These are phyloP conservation scores for Sugiyamaella smithiae DNA, from an alignment of 805 yeast species.

Conservation along the genomic window DNA sequence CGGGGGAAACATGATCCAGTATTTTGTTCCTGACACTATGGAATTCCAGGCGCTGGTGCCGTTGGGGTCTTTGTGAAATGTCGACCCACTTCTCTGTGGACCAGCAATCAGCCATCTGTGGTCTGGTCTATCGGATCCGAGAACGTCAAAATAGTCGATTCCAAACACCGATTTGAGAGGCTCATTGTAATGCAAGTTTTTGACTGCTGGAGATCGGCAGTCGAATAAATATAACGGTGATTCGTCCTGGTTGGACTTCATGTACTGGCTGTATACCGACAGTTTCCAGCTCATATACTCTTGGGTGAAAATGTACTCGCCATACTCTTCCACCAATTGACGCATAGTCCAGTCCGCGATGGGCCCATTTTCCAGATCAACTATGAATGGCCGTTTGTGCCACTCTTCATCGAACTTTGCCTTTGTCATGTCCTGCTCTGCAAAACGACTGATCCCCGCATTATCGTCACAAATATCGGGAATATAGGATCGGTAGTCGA, in stretches of 20 bases:
- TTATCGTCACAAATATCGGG: conserved; percentile 31
- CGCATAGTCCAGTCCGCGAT: conserved; percentile 70
- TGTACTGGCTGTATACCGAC: conserved; percentile 57
- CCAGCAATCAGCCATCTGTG: conserved; percentile 92
- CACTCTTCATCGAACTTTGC: conserved; percentile 47
- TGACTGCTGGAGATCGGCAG: conserved; percentile 69
- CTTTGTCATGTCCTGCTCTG: conserved; percentile 42
- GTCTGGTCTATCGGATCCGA: conserved; percentile 64
- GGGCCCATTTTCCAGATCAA: conserved; percentile 35
- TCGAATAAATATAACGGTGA: conserved; percentile 85
- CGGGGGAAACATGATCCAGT: conserved; percentile 91
- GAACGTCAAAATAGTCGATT: conserved; percentile 59
- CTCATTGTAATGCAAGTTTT: conserved; percentile 46
- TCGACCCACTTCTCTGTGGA: conserved; percentile 76
- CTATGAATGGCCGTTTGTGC: conserved; percentile 63
- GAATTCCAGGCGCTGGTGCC: conserved; percentile 91
- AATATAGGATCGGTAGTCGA: conserved; percentile 55
- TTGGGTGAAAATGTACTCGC: conserved; percentile 65
- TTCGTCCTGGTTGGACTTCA: conserved; percentile 65
- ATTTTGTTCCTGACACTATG: conserved; percentile 65
- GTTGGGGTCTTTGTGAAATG: conserved; percentile 92
- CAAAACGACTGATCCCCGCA: conserved; percentile 53
- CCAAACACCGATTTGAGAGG: conserved; percentile 51
- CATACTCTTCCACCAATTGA: conserved; percentile 50
- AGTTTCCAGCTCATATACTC: conserved; percentile 84